A percentile compares a stretch with the other conserved stretches of the same genome.
Conservation (phyloP, 441 rosid genomes). For the Jatropha multifida region DNA sequence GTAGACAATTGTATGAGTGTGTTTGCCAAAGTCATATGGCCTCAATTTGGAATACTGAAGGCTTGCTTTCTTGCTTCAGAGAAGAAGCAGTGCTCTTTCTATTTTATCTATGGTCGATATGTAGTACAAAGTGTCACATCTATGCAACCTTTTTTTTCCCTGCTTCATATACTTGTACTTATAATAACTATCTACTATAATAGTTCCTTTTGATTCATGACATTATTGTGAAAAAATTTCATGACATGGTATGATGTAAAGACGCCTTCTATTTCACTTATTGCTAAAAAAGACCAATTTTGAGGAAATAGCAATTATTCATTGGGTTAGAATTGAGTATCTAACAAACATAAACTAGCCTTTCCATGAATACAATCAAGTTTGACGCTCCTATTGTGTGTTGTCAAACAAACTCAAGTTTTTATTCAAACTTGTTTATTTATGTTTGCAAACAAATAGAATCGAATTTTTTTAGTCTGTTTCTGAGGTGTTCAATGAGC, state of each 20-base stretch:
- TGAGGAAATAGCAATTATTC: too few relatives aligned
- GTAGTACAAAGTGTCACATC: neutral
- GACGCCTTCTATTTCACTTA: neutral
- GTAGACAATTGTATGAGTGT: neutral
- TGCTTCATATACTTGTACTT: neutral
- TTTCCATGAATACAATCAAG: neutral
- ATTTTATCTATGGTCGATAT: neutral
- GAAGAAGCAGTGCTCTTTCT: neutral
- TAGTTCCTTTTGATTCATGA: neutral
- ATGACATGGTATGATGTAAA: neutral
- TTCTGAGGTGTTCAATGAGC: neutral
- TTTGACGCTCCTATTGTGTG: neutral
- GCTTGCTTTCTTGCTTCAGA: neutral
- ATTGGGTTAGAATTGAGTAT: neutral
- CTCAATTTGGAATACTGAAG: neutral
- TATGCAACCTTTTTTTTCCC: neutral
- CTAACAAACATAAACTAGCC: neutral
- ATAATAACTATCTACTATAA: neutral
- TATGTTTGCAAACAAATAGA: neutral
- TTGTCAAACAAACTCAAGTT: neutral
- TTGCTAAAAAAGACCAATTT: neutral
- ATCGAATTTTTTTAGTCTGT: neutral
- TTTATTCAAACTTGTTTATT: neutral
- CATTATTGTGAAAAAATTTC: neutral
- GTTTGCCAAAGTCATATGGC: neutral